These are phyloP conservation scores for Ogataea allantospora DNA, from an alignment of 805 yeast species.

Conservation along the genomic window DNA sequence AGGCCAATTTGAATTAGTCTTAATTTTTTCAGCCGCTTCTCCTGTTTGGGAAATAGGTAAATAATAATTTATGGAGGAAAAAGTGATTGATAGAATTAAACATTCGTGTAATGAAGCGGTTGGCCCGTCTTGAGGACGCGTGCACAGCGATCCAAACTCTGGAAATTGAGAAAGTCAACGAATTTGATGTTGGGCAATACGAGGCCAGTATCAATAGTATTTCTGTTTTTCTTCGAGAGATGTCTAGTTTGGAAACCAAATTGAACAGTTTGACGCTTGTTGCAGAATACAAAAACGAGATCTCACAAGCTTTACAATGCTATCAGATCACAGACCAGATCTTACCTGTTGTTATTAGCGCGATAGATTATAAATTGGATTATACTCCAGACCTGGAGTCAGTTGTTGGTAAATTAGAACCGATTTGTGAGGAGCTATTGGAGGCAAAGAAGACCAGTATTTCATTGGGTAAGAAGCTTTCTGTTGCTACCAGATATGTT, in stretches of 20 bases:
- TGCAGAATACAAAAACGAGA: slow-evolving; percentile 1
- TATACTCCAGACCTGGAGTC: slow-evolving; percentile 5
- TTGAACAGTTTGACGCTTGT: slow-evolving; percentile 3
- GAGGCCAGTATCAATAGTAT: not conserved
- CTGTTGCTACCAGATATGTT: slow-evolving; percentile 41
- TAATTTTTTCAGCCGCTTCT: slow-evolving; percentile 6
- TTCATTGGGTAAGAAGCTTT: slow-evolving; percentile 35
- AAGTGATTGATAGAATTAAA: slow-evolving; percentile 8
- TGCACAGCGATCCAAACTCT: slow-evolving; percentile 1
- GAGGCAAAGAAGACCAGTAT: slow-evolving; percentile 30
- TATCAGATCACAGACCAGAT: not conserved
- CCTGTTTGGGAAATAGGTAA: slow-evolving; percentile 9
- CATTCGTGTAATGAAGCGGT: slow-evolving; percentile 7
- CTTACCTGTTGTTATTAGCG: slow-evolving; percentile 4
- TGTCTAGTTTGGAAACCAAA: slow-evolving; percentile 1
- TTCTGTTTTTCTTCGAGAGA: slow-evolving; percentile 1
- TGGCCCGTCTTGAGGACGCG: slow-evolving; percentile 3
- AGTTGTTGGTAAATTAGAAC: slow-evolving; percentile 20
- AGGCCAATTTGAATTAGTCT: slow-evolving; percentile 33
- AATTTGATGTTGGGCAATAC: not conserved
- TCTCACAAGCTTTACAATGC: slow-evolving; percentile 1
- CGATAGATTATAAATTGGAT: slow-evolving; percentile 28
- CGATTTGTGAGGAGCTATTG: slow-evolving; percentile 31
- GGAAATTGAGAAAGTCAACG: not conserved
- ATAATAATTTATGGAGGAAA: slow-evolving; percentile 3